These are phyloP conservation scores for Beauveria sp. DNA, from an alignment of 2,329 filamentous ascomycete genomes.

Conservation along the genomic window DNA sequence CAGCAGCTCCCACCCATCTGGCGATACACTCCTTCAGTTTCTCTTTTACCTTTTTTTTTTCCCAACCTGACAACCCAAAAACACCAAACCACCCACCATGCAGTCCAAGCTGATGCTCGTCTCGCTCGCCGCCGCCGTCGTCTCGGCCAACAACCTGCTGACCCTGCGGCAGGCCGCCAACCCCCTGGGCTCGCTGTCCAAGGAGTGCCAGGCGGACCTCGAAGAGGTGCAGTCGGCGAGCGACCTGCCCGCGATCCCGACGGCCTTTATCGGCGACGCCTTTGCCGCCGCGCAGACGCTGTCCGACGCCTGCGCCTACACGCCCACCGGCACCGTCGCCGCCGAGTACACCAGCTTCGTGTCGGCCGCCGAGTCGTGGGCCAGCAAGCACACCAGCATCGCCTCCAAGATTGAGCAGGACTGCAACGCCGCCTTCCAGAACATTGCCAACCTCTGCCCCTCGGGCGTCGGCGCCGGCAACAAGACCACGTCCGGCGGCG, in stretches of 20 bases:
- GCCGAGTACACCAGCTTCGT: conserved; percentile 25
- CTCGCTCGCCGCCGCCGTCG: conserved; percentile 5
- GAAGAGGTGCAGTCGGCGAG: conserved; percentile 16
- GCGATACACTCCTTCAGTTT: not conserved
- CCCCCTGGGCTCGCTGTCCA: conserved; percentile 9
- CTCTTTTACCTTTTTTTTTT: not conserved
- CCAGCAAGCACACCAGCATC: conserved; percentile 19
- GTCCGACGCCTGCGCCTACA: conserved; percentile 26
- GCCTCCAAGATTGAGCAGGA: conserved; percentile 19
- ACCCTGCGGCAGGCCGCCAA: conserved; percentile 18
- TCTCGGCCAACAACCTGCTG: conserved; percentile 1
- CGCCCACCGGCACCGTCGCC: conserved; percentile 23
- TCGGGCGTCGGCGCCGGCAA: not conserved
- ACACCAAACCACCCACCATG: conserved; percentile 1
- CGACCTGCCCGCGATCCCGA: conserved; percentile 23
- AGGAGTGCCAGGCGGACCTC: conserved; percentile 18
- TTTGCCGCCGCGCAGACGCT: conserved; percentile 10
- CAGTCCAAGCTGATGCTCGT: conserved; percentile 10
- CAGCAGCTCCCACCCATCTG: too few relatives aligned
- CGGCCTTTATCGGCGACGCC: conserved; percentile 21
- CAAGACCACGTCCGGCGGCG: not conserved
- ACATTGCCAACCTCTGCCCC: conserved; percentile 3
- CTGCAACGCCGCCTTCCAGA: conserved; percentile 19
- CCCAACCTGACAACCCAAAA: conserved; percentile 22
- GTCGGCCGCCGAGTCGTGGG: conserved; percentile 24